Evolutionary conservation across 2,329 filamentous ascomycete species (phyloP), one percentile per base, ranked within the genome.

Genomic region (Hawksworthiomyces lignivorus): DNA sequence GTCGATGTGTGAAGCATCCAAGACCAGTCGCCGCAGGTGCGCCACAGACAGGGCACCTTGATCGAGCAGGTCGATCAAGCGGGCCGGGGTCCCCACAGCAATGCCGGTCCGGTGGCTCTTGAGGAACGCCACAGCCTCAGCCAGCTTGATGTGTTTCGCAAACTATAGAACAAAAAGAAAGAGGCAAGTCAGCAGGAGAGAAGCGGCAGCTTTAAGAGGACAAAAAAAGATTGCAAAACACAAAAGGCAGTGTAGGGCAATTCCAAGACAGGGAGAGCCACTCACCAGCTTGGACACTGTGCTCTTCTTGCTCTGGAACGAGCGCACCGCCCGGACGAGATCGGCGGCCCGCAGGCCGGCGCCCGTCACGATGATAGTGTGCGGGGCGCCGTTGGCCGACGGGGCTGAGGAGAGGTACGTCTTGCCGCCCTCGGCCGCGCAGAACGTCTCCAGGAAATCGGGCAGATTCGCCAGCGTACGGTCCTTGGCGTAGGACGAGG

Each of bases 81-180:
- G 74, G 36, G 84, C 77, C 5, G 92, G 90, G 5, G 92, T 98
- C 4, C 92, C 92, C 12, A 96, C 87, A 3, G 84, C 89, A 49
- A 97, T 85, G 21, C 87, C 87, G 11, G 88, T 86, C 47, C 82
- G 81, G 51, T 65, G 70, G 41, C 65, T 72, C 54, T 84, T 73
- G 31, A 94, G 77, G 57, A 84, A 85, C 45, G 82, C 72, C 39
- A 89, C 78, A 26, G 89, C 85, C 54, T 97, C 90, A 40, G 86
- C 77, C 10, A 98, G 64, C 65, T 98, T 98, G 69, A 98, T 94
- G 61, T 98, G 92, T 62, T 98, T 98, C 24, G 92, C 90, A 62
- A 98, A 98, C 58, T 77, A 26, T 26, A 26, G 8, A 12, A 26
- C n/a, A n/a, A n/a, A n/a, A n/a, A n/a, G n/a, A n/a, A n/a, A n/a